These are phyloP conservation scores for Globisporangium polare DNA, from an alignment of 352 stramenopile genomes.

Conservation along the genomic window DNA sequence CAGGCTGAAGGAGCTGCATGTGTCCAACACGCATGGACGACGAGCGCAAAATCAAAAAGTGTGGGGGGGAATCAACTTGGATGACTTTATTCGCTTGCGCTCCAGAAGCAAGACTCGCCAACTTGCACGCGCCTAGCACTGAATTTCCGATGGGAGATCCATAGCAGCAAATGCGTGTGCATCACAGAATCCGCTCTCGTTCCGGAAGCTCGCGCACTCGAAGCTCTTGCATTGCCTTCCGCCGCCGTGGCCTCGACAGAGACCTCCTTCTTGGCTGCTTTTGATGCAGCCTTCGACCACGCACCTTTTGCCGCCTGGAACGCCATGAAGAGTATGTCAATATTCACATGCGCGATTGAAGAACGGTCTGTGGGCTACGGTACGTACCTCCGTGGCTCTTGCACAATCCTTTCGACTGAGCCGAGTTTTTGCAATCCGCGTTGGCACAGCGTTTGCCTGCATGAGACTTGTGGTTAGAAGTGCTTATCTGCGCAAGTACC, in stretches of 20 bases:
- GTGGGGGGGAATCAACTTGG: too few species aligned
- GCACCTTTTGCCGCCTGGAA: conserved; percentile 65
- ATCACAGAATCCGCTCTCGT: conserved; percentile 26
- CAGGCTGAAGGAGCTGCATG: too few species aligned
- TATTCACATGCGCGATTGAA: not conserved
- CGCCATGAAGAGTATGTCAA: not conserved
- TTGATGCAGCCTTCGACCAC: conserved; percentile 49
- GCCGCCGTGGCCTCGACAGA: conserved; percentile 61
- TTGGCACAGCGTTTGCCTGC: conserved; percentile 63
- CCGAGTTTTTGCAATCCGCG: conserved; percentile 70
- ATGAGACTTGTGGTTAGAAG: not conserved
- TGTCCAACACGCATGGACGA: too few species aligned
- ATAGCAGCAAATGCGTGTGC: not conserved
- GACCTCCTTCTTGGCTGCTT: conserved; percentile 64
- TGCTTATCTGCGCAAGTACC: not conserved
- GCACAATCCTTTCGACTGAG: conserved; percentile 77
- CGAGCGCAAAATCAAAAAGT: too few species aligned
- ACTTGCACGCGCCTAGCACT: not conserved
- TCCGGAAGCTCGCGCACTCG: conserved; percentile 25
- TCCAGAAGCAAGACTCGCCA: not conserved
- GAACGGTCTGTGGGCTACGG: not conserved
- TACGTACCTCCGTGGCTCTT: conserved; percentile 81
- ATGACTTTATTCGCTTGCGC: not conserved
- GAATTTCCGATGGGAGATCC: not conserved
- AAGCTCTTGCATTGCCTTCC: conserved; percentile 27